Base-by-base conservation (phyloP, 306 rosid genomes). In the Echinosophora koreensis region DNA sequence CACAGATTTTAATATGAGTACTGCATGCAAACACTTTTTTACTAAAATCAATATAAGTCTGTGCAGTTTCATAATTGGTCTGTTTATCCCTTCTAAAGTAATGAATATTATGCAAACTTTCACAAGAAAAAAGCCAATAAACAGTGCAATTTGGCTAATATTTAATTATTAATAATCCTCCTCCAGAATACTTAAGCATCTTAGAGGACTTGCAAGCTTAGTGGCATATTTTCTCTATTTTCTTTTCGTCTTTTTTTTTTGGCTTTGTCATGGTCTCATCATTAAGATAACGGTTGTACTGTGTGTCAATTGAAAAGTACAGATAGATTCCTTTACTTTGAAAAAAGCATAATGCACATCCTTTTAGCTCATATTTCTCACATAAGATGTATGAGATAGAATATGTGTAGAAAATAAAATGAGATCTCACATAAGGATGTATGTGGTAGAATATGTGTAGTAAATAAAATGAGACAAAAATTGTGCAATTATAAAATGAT, bases 21-120 rank as follows among this genome's bases (percentile, higher is more conserved):
- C 81, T 76, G 81, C 81, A 80, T 83, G 77, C 30, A 76, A 69
- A 58, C n/a, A 12, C 76, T 68, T 82, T 82, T 82, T 70, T 18
- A 18, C 77, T 51, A 69, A 64, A 78, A 49, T 57, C 59, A 78
- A 49, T 55, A 37, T 11, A 14, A 46, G 54, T 42, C n/a, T n/a
- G 57, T 58, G 66, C 71, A 46, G 0, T 57, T 42, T 77, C 81
- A 86, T 76, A 56, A 71, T 74, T 82, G 73, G 47, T 22, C 12
- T 76, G 47, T 62, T 69, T 51, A 44, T 63, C 69, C 56, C 58
- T 74, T 56, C 49, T 38, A 47, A 67, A 58, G 77, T 52, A 51
- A 60, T 61, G 34, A 14, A 77, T 15, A 12, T 39, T 14, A 66
- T 77, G 74, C 80, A 9, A 73, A 77, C 60, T 74, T 78, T 47